Conservation (phyloP, 1,139 yeast species). For the Neolecta irregularis region DNA sequence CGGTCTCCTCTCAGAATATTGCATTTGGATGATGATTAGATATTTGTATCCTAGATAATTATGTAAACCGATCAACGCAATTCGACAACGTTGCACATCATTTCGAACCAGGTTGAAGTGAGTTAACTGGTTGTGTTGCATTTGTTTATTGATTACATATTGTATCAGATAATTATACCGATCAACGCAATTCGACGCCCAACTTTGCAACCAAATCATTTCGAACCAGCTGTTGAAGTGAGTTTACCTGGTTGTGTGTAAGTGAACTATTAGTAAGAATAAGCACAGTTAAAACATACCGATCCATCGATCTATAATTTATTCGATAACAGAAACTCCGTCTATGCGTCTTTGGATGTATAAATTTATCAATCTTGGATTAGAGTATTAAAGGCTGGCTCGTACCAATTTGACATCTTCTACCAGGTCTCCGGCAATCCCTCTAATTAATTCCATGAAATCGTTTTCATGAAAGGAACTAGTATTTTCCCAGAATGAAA, state of each 20-base stretch:
- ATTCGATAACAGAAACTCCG: conserved; percentile 77
- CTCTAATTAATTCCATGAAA: conserved; percentile 80
- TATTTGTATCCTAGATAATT: conserved; percentile 3
- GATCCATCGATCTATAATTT: conserved; percentile 87
- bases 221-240: conserved; percentile 50
- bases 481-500: conserved; percentile 74
- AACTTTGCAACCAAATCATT: conserved; percentile 27
- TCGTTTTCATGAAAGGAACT: conserved; percentile 60
- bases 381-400: neutral
- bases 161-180: neutral
- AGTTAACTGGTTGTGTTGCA: neutral
- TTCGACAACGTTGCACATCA: neutral
- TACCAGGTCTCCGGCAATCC: conserved; percentile 68
- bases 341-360: conserved; percentile 66
- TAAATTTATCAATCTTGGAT: conserved; percentile 45
- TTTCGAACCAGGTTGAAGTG: too few species aligned
- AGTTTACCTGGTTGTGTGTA: conserved; percentile 67
- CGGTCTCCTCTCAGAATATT: neutral
- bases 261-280: conserved; percentile 36
- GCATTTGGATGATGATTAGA: neutral
- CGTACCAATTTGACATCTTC: conserved; percentile 52
- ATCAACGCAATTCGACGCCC: conserved; percentile 46
- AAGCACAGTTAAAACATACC: conserved; percentile 7
- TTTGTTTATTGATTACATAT: neutral
- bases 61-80: neutral